These are phyloP conservation scores for Panicum hallii DNA, from an alignment of 202 grass and related monocot species.

Conservation along the genomic window DNA sequence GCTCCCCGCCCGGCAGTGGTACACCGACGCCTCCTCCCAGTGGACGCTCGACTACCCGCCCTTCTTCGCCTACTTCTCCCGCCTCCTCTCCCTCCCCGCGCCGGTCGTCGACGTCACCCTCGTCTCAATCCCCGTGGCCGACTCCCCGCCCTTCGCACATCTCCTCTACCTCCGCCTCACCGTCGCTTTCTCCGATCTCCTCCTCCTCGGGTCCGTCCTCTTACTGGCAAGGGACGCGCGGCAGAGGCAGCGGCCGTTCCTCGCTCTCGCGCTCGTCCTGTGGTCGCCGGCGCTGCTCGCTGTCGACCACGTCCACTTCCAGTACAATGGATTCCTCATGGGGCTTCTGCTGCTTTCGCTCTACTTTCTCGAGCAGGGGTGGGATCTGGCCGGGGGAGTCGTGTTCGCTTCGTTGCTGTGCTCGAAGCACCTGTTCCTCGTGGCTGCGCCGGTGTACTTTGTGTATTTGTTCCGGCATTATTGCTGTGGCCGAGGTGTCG, in stretches of 20 bases:
- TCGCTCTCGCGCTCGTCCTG: conserved; percentile 65
- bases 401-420: conserved; percentile 73
- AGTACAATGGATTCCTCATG: conserved; percentile 90
- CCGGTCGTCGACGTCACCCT: conserved; percentile 55
- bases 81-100: conserved; percentile 62
- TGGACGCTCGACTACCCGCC: conserved; percentile 96
- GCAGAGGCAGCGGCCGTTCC: conserved; percentile 39
- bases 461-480: conserved; percentile 84
- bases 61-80: conserved; percentile 88
- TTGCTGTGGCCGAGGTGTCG: conserved; percentile 66
- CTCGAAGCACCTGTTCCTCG: conserved; percentile 90
- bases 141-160: conserved; percentile 40
- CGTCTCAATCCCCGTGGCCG: conserved; percentile 49
- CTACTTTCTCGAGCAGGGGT: conserved; percentile 68
- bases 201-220: conserved; percentile 48
- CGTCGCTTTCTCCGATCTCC: conserved; percentile 53
- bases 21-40: conserved; percentile 72
- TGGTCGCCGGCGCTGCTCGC: conserved; percentile 79
- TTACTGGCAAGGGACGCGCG: conserved; percentile 33
- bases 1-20: conserved; percentile 73
- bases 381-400: conserved; percentile 73
- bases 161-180: conserved; percentile 77
- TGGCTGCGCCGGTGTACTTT: conserved; percentile 83
- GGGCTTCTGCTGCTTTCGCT: conserved; percentile 81
- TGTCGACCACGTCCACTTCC: conserved; percentile 94